Evolutionary conservation across 148 eudicot genomes (phyloP).

Genomic region (Silene uniflora): DNA sequence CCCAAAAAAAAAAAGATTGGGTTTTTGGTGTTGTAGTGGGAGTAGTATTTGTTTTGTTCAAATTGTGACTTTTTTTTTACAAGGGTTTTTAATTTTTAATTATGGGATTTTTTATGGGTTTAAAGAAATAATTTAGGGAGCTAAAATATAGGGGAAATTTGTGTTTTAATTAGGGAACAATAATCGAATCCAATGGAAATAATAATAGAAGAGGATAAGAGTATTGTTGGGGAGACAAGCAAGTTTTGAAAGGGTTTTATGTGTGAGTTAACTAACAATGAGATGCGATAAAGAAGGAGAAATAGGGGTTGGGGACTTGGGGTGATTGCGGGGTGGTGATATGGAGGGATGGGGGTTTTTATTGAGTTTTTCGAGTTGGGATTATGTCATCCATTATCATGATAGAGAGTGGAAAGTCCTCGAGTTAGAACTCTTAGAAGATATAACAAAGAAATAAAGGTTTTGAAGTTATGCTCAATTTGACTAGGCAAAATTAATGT

Average conservation of each 20-base stretch:
- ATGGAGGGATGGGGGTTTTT: conserved; percentile 10
- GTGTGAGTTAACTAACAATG: background rate
- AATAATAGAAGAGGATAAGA: background rate
- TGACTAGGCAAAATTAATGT: no score
- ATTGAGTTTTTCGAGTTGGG: conserved; percentile 16
- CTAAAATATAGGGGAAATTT: background rate
- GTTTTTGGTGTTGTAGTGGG: background rate
- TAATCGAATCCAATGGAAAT: background rate
- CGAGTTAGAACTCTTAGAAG: no score
- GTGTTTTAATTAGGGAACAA: background rate
- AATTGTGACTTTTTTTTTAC: no score
- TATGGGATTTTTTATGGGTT: background rate
- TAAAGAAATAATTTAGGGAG: background rate
- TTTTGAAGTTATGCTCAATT: no score
- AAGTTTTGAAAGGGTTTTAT: background rate
- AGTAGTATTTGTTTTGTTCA: background rate
- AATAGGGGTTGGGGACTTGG: background rate
- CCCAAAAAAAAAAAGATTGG: background rate
- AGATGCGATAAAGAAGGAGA: conserved; percentile 5
- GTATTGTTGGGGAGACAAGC: background rate
- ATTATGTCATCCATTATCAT: conserved; percentile 6
- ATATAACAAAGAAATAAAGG: no score
- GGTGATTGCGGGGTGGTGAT: background rate
- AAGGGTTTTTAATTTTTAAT: background rate
- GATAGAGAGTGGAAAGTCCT: background rate